Base-by-base conservation (phyloP, 1,139 yeast species). In the Nematodospora anomalae region DNA sequence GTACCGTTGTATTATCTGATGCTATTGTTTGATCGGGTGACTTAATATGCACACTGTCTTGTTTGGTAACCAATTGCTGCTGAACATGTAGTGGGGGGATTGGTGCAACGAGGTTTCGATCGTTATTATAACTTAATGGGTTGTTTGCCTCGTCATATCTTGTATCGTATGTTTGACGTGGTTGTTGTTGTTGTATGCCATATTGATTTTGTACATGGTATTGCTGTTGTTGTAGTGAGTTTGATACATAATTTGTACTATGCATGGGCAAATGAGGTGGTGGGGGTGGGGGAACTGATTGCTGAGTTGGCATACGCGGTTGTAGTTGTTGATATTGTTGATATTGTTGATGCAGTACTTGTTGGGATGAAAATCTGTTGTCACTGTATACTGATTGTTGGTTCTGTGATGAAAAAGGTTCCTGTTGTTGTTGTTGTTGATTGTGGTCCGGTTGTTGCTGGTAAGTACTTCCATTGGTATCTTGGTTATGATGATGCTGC, bases 11-110 rank as follows among this genome's bases (percentile, higher is more conserved):
- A 18, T 2, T 24, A 4, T 18, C 30, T 15, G 32, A 16, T 23
- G 30, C 10, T 14, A 18, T 6, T 28, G 24, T 30, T 12, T 7
- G 16, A 25, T 26, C 31, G 24, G 12, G 22, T 18, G 21, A 18
- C 6, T 18, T 6, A 18, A 6, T 18, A 27, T 26, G 13, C 9
- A 4, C 13, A 9, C 16, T 55, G 26, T 35, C 33, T 20, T 34
- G 33, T 28, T 34, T 38, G 2, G 36, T 16, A 10, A 58, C 64
- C 16, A 66, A 44, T 43, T 68, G 73, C 38, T 71, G 76, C 46
- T 69, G 76, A 24, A 67, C 62, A 42, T 69, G 75, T 21, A 70
- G 55, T 2, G 76, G 75, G 1, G 76, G 75, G 13, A 70, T 70
- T 0, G 74, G 75, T 6, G 69, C 57, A 36, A 67, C 67, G 24